Evolutionary conservation across 2,329 filamentous ascomycete species (phyloP), one percentile per base, ranked within the genome.

Genomic region (Paraphoma sp.): DNA sequence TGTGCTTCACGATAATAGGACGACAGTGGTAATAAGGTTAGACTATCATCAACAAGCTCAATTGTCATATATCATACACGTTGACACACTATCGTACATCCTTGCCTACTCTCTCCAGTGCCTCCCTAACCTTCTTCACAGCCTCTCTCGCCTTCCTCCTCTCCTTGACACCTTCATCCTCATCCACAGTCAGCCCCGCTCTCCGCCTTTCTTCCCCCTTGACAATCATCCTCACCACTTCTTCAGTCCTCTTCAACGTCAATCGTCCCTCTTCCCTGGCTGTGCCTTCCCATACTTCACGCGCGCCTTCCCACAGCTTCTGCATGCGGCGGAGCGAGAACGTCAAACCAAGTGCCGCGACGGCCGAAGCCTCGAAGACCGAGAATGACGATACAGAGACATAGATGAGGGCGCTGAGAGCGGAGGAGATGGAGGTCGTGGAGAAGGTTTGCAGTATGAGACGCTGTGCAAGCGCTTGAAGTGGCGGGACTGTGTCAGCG

Each of bases 381-480:
- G 81, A 81, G 7, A 82, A 79, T 0, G 82, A 77, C 0, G 82
- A 79, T 8, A 82, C 68, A 14, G 84, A 86, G 16, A 85, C 62
- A 69, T 85, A 87, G 3, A 86, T 79, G 53, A 87, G 80, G 0
- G 77, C 81, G 0, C 83, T 84, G 2, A 88, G 78, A 0, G 83
- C 84, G 10, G 82, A 80, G 49, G 69, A 80, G 57, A 74, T 78
- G 4, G 87, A 86, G 0, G 91, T 90, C 0, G 91, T 92, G 50
- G 87, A 89, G 0, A 92, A 78, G 0, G 91, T 90, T 68, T 93
- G 88, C 4, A 96, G 73, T 4, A 97, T 87, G 1, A 80, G 71
- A 2, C 69, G 69, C 64, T 82, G 81, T 6, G 79, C 80, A 38
- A 79, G 74, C 0, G 76, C 73, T 57, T 83, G 80, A 2, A 83